Percentiles rank a stretch among this genome's conserved stretches.
These are phyloP conservation scores for Spongiforma sp. DNA, from an alignment of 1,284 basidiomycete species.

Conservation along the genomic window DNA sequence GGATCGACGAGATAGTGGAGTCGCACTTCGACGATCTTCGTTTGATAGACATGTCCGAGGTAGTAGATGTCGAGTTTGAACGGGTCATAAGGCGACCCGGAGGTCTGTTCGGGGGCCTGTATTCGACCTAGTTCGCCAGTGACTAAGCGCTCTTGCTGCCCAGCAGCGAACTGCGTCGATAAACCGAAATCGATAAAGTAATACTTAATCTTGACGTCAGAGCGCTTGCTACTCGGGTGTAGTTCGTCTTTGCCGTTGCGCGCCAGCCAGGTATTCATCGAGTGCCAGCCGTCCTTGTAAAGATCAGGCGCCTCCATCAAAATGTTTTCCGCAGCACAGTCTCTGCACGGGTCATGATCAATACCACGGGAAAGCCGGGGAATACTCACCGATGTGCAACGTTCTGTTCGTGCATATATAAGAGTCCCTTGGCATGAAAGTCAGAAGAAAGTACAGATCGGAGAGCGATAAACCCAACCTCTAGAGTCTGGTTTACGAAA, in stretches of 20 bases:
- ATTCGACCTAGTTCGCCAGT: conserved; percentile 10
- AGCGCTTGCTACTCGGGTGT: conserved; percentile 9
- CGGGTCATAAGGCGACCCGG: conserved; percentile 20
- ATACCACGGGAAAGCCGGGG: not conserved
- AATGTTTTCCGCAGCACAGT: conserved; percentile 28
- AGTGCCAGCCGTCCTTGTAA: conserved; percentile 35
- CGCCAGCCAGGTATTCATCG: conserved; percentile 8
- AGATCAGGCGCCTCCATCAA: conserved; percentile 34
- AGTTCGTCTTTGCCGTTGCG: conserved; percentile 11
- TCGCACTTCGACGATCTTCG: conserved; percentile 19
- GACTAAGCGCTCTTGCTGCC: not conserved
- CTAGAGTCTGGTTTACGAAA: conserved; percentile 41
- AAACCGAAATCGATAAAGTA: conserved; percentile 35
- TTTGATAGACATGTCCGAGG: conserved; percentile 21
- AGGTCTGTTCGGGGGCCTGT: conserved; percentile 17
- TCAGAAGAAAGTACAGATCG: not conserved
- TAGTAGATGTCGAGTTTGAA: conserved; percentile 27
- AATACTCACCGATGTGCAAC: conserved; percentile 28
- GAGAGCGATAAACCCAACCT: conserved; percentile 22
- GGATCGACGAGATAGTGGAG: no score
- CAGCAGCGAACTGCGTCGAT: conserved; percentile 9
- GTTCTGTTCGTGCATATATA: conserved; percentile 36
- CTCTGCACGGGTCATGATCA: not conserved
- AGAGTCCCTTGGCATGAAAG: conserved; percentile 27
- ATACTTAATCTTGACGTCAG: conserved; percentile 26